Conservation (phyloP, 2,329 filamentous ascomycete species). For the Penicillium hordei region DNA sequence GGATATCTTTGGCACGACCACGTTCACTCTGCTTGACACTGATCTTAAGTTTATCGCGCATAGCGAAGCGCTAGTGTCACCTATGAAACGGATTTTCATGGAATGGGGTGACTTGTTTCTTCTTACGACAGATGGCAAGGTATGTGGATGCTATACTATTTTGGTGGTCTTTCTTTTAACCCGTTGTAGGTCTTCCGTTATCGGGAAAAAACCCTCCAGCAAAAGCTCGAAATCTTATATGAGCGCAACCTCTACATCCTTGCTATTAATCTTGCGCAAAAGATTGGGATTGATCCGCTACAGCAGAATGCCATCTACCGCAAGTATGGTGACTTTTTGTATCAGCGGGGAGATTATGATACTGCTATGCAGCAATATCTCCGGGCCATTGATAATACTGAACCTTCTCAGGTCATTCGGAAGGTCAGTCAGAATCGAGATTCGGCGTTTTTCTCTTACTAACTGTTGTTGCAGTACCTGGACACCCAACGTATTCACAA, state of each 20-base stretch:
- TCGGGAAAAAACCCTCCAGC: slow-evolving; percentile 84
- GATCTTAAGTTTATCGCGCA: slow-evolving; percentile 88
- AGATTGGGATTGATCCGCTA: slow-evolving; percentile 72
- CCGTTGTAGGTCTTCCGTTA: slow-evolving; percentile 72
- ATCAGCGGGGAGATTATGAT: slow-evolving; percentile 93
- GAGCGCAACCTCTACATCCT: slow-evolving; percentile 89
- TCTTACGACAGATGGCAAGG: slow-evolving; percentile 89
- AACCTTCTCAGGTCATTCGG: slow-evolving; percentile 92
- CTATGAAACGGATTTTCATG: slow-evolving; percentile 75
- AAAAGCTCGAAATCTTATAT: slow-evolving; percentile 90
- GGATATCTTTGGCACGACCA: slow-evolving; percentile 80
- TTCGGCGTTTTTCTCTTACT: slow-evolving; percentile 11
- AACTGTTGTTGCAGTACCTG: slow-evolving; percentile 62
- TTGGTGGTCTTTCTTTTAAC: slow-evolving; percentile 17
- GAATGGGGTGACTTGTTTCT: slow-evolving; percentile 92
- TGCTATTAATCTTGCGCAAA: slow-evolving; percentile 89
- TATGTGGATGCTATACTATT: slow-evolving; percentile 40
- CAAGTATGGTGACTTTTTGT: slow-evolving; percentile 89
- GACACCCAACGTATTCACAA: slow-evolving; percentile 98
- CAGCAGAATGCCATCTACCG: slow-evolving; percentile 92
- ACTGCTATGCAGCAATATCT: slow-evolving; percentile 99
- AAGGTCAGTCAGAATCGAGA: slow-evolving; percentile 56
- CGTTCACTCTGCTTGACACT: slow-evolving; percentile 87
- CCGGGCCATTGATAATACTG: slow-evolving; percentile 90
- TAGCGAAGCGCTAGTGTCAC: slow-evolving; percentile 77